phyloP scores from a whole-genome alignment of 2,329 filamentous ascomycete genomes.

The Neocucurbitaria cava region DNA sequence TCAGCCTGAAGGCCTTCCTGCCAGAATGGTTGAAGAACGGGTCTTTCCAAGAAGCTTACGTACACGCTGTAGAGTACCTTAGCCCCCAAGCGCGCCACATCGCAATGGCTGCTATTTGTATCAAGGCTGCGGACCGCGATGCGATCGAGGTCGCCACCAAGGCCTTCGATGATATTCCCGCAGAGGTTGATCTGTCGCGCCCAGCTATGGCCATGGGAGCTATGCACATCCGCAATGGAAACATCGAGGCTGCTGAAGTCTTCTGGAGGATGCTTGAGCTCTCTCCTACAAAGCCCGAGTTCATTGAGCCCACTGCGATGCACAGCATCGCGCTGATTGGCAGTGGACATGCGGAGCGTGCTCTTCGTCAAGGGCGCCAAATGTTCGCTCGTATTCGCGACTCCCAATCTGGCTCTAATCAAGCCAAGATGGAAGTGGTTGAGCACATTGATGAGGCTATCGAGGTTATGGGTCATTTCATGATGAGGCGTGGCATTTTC shows the following conservation, averaged over 20 bases:
- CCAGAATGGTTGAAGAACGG: conserved; percentile 76
- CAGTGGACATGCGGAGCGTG: conserved; percentile 83
- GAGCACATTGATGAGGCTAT: conserved; percentile 89
- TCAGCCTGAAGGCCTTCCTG: conserved; percentile 78
- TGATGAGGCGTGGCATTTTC: conserved; percentile 60
- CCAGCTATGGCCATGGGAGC: conserved; percentile 84
- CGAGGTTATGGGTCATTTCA: conserved; percentile 69
- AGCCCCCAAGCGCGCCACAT: conserved; percentile 64
- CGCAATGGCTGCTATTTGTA: conserved; percentile 76
- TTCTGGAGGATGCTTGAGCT: conserved; percentile 80
- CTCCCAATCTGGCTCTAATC: conserved; percentile 57
- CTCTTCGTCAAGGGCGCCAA: conserved; percentile 76
- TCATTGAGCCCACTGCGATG: conserved; percentile 90
- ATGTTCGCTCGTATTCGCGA: conserved; percentile 87
- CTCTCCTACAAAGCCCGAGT: conserved; percentile 66
- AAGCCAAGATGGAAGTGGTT: conserved; percentile 62
- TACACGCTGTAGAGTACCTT: conserved; percentile 70
- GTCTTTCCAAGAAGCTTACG: conserved; percentile 74
- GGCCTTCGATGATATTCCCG: conserved; percentile 58
- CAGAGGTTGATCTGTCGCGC: conserved; percentile 51
- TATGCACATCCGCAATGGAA: conserved; percentile 81
- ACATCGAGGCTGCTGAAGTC: conserved; percentile 76
- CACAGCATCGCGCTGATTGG: conserved; percentile 87
- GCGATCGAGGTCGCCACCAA: conserved; percentile 71
- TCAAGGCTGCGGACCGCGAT: conserved; percentile 79